phyloP scores from a whole-genome alignment of 768 basidiomycete genomes.

The Cyathus striatus region DNA sequence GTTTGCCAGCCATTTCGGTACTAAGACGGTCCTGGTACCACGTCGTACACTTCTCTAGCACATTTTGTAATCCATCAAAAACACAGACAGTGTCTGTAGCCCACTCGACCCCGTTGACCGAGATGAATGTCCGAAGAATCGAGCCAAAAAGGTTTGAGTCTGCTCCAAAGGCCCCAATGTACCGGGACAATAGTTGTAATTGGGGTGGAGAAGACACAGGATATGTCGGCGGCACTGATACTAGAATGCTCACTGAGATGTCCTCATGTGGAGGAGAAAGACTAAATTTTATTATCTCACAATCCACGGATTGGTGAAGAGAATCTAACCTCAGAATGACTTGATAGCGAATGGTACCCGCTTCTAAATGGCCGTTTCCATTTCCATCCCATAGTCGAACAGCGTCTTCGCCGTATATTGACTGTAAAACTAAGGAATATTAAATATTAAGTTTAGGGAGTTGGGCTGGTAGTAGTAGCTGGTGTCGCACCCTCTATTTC shows the following conservation, averaged over 20 bases:
- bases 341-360: slow-evolving; percentile 57
- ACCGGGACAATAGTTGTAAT: slow-evolving; percentile 79
- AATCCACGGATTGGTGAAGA: slow-evolving; percentile 1
- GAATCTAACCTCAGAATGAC: slow-evolving; percentile 54
- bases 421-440: slow-evolving; percentile 55
- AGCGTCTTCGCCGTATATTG: slow-evolving; percentile 73
- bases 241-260: slow-evolving; percentile 46
- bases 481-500: slow-evolving; percentile 38
- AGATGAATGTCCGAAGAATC: slow-evolving; percentile 78
- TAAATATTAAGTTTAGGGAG: not conserved
- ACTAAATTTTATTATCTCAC: slow-evolving; percentile 29
- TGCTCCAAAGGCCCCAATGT: slow-evolving; percentile 76
- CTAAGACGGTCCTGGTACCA: slow-evolving; percentile 74
- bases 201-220: slow-evolving; percentile 70
- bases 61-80: slow-evolving; percentile 81
- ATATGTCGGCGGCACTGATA: slow-evolving; percentile 58
- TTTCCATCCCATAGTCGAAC: slow-evolving; percentile 54
- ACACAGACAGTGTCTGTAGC: slow-evolving; percentile 69
- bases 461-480: not conserved
- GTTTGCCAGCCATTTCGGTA: slow-evolving; percentile 47
- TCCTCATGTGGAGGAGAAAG: slow-evolving; percentile 50
- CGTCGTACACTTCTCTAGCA: slow-evolving; percentile 55
- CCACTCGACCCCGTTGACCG: slow-evolving; percentile 75
- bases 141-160: slow-evolving; percentile 72
- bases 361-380: slow-evolving; percentile 11